Conservation (phyloP, 164 flowering plant species). For the Pachysandra terminalis region DNA sequence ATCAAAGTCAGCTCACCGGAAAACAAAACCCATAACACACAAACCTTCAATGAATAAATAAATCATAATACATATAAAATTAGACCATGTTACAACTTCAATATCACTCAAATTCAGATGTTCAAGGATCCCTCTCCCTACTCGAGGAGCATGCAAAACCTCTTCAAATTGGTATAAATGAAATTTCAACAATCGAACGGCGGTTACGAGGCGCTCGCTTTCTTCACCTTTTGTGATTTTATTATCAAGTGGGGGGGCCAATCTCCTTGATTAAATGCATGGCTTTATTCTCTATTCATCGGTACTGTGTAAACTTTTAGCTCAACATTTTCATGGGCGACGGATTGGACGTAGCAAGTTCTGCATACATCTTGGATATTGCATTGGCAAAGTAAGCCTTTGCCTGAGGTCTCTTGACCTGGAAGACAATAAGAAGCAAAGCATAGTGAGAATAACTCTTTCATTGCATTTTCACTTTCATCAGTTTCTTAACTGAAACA, state of each 20-base stretch:
- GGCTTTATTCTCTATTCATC: conserved; percentile 2
- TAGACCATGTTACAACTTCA: not conserved
- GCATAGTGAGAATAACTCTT: not conserved
- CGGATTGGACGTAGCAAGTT: conserved; percentile 49
- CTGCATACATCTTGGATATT: conserved; percentile 72
- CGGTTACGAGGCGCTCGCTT: not conserved
- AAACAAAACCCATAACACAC: not conserved
- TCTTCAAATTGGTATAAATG: not conserved
- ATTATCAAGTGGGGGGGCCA: conserved; percentile 8
- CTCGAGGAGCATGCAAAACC: not conserved
- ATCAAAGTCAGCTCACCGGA: not conserved
- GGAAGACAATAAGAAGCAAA: conserved; percentile 12
- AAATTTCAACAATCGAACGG: not conserved
- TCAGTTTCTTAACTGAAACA: not conserved
- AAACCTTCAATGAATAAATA: not conserved
- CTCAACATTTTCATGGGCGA: conserved; percentile 4
- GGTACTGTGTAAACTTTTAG: not conserved
- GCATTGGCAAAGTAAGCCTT: conserved; percentile 75
- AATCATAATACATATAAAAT: not conserved
- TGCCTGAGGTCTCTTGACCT: conserved; percentile 95
- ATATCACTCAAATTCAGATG: not conserved
- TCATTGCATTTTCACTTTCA: not conserved
- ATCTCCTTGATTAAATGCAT: not conserved
- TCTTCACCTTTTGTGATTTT: conserved; percentile 6
- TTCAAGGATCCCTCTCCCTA: too few relatives aligned